phyloP scores from a whole-genome alignment of 768 basidiomycete species.

The Amanita fuliginea region DNA sequence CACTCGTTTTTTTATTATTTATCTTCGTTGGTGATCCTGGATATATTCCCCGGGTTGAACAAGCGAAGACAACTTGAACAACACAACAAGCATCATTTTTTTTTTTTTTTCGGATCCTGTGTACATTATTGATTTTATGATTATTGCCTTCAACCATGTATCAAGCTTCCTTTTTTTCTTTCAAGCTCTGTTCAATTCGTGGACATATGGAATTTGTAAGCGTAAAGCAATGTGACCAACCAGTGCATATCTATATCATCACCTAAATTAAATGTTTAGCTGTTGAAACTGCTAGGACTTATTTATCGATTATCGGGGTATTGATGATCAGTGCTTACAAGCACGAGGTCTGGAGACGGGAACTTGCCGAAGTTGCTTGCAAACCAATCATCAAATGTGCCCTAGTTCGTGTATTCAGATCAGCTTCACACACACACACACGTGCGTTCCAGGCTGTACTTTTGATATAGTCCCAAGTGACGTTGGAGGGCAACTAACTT shows the following conservation, averaged over 20 bases:
- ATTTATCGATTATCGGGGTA: background rate
- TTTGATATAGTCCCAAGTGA: too few species aligned
- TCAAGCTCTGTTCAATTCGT: background rate
- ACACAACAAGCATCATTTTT: constrained; percentile 6
- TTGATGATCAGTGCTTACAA: too few species aligned
- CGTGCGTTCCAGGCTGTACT: too few species aligned
- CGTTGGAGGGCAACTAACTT: too few species aligned
- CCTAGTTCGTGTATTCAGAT: background rate
- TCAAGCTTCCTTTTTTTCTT: background rate
- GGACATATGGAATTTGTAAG: constrained; percentile 2
- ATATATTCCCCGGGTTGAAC: constrained; percentile 4
- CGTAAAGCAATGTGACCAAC: background rate
- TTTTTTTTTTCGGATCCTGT: background rate
- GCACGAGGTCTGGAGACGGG: background rate
- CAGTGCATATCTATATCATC: background rate
- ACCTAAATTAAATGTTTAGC: background rate
- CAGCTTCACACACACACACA: background rate
- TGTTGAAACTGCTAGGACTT: background rate
- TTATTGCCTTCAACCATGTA: constrained; percentile 3
- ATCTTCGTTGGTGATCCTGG: background rate
- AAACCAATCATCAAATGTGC: background rate
- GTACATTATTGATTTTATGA: constrained; percentile 6
- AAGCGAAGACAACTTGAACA: constrained; percentile 3
- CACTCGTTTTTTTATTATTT: background rate
- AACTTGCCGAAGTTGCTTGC: background rate